Conservation (phyloP, 2,329 filamentous ascomycete genomes). For the Alternaria metachromatica region DNA sequence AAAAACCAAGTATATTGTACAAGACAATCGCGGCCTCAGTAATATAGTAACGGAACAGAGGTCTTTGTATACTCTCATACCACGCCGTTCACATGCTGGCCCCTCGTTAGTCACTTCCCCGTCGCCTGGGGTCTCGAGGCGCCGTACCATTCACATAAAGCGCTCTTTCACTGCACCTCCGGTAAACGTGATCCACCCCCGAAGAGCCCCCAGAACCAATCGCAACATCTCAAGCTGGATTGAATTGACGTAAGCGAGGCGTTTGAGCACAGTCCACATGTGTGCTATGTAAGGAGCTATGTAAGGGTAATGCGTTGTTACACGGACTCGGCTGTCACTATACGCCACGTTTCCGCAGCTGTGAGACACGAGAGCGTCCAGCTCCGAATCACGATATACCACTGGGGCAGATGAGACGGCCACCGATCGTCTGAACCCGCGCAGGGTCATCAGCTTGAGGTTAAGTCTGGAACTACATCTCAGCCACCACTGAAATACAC, state of each 20-base stretch:
- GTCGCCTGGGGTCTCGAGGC: neutral
- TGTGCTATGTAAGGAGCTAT: slow-evolving; percentile 4
- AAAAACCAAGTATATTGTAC: neutral
- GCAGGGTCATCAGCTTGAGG: neutral
- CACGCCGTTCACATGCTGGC: neutral
- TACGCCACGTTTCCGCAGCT: slow-evolving; percentile 1
- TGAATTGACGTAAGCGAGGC: slow-evolving; percentile 4
- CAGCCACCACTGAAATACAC: neutral
- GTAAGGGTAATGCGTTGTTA: slow-evolving; percentile 5
- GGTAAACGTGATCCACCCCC: neutral
- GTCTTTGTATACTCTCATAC: neutral
- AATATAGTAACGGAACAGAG: neutral
- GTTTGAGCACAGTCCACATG: slow-evolving; percentile 12
- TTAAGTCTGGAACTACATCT: neutral
- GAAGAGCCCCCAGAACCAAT: neutral
- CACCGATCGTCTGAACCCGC: neutral
- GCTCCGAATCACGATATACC: neutral
- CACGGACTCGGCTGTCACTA: slow-evolving; percentile 4
- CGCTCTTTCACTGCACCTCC: slow-evolving; percentile 4
- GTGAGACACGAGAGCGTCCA: neutral
- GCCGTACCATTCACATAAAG: neutral
- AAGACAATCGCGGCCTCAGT: neutral
- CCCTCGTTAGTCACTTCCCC: neutral
- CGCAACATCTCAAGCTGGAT: neutral
- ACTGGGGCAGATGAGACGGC: neutral